These are phyloP conservation scores for Mycena vitilis DNA, from an alignment of 768 basidiomycete species.

Conservation along the genomic window DNA sequence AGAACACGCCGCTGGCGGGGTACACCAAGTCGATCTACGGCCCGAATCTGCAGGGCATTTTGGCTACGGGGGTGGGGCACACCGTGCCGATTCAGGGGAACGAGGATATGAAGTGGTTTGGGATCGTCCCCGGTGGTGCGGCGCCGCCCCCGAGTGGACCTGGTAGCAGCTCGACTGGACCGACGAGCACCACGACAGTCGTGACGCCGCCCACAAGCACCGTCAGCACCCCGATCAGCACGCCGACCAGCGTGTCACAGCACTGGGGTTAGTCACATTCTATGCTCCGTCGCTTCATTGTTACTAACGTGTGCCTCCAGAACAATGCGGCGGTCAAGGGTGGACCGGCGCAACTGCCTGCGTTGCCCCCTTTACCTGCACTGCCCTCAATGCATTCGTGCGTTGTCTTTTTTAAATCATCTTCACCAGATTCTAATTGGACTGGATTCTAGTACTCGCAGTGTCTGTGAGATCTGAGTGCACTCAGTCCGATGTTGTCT, in stretches of 20 bases:
- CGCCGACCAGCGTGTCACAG: background rate
- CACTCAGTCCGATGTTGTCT: no score
- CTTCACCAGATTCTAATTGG: no score
- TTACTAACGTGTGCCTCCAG: background rate
- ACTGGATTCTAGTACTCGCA: no score
- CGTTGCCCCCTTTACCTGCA: background rate
- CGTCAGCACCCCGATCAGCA: background rate
- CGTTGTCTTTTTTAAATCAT: no score
- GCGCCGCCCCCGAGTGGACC: conserved; percentile 28
- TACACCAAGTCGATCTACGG: conserved; percentile 64
- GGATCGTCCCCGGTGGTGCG: conserved; percentile 44
- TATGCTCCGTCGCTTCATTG: background rate
- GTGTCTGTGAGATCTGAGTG: no score
- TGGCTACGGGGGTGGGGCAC: conserved; percentile 60
- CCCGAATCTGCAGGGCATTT: conserved; percentile 61
- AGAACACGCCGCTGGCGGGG: conserved; percentile 55
- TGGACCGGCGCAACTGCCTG: background rate
- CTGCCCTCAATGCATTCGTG: background rate
- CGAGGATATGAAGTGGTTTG: conserved; percentile 61
- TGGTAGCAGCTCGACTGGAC: conserved; percentile 10
- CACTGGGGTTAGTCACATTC: background rate
- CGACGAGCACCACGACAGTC: background rate
- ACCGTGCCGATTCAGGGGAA: conserved; percentile 62
- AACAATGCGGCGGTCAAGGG: background rate
- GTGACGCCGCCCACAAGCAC: background rate